Percentiles rank a stretch among this genome's conserved stretches.
Conservation (phyloP, 768 basidiomycete genomes). For the Podaxis sp. region DNA sequence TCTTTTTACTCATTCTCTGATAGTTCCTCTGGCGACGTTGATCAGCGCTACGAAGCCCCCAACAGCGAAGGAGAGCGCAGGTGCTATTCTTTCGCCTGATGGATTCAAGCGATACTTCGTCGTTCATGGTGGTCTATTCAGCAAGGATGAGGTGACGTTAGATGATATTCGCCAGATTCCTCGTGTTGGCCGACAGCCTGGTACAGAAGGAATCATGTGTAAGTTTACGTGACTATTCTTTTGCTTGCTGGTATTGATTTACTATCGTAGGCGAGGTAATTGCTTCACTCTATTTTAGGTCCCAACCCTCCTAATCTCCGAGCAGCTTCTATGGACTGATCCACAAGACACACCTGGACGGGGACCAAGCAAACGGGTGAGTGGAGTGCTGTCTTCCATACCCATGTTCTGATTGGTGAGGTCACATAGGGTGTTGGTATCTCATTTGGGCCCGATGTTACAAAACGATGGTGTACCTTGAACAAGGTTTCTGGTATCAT, state of each 20-base stretch:
- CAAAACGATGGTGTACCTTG: conserved; percentile 81
- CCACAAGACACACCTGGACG: conserved; percentile 87
- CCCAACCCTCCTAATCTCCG: conserved; percentile 13
- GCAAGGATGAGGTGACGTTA: conserved; percentile 91
- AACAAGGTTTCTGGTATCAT: conserved; percentile 89
- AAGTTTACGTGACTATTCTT: conserved; percentile 32
- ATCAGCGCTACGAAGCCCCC: conserved; percentile 71
- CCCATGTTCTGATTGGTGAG: conserved; percentile 5
- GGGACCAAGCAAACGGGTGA: conserved; percentile 92
- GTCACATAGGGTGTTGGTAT: conserved; percentile 85
- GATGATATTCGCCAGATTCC: conserved; percentile 90
- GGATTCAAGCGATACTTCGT: conserved; percentile 90
- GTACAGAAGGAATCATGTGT: conserved; percentile 96
- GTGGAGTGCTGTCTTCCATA: conserved; percentile 25
- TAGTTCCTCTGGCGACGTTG: conserved; percentile 90
- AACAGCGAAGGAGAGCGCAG: conserved; percentile 33
- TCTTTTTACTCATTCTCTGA: conserved; percentile 6
- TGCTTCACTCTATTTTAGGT: conserved; percentile 8
- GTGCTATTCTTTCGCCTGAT: conserved; percentile 76
- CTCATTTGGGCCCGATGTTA: conserved; percentile 94
- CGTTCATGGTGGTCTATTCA: conserved; percentile 95
- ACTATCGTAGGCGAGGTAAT: conserved; percentile 59
- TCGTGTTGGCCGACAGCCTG: conserved; percentile 87
- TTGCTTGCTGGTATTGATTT: conserved; percentile 13
- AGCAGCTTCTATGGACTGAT: conserved; percentile 91